Conservation (phyloP, 345 rosid species). For the Eucalyptus sp. region DNA sequence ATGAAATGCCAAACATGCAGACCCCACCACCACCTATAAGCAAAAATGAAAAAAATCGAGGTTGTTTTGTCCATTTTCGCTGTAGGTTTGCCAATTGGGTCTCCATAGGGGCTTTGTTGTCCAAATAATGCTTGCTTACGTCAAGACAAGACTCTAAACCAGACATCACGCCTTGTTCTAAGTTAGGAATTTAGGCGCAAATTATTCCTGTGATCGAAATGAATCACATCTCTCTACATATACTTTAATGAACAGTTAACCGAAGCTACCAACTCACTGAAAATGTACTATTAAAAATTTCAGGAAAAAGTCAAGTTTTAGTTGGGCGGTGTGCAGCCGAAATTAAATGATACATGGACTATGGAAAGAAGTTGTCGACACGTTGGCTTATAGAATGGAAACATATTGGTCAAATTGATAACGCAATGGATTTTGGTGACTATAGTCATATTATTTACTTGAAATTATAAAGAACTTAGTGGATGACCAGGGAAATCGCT, state of each 20-base stretch:
- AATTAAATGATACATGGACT: not conserved
- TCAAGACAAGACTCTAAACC: not conserved
- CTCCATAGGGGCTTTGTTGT: not conserved
- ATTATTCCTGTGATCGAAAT: not conserved
- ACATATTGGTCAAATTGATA: not conserved
- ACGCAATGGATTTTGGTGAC: not conserved
- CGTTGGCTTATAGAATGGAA: not conserved
- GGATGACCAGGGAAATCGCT: not conserved
- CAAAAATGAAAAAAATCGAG: not conserved
- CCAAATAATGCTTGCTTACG: not conserved
- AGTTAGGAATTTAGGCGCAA: not conserved
- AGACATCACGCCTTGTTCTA: not conserved
- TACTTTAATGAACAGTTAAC: not conserved
- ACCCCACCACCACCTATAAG: not conserved
- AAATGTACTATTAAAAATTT: not conserved
- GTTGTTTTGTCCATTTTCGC: not conserved
- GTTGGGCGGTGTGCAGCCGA: not conserved
- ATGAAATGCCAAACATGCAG: not conserved
- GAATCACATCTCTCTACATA: not conserved
- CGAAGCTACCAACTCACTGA: not conserved
- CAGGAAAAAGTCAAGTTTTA: not conserved
- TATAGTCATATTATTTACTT: not conserved
- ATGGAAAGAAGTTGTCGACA: not conserved
- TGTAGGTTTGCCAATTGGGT: not conserved
- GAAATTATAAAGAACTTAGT: not conserved